phyloP scores from a whole-genome alignment of 179 eudicot genomes.

The Heliamphora pulchella region DNA sequence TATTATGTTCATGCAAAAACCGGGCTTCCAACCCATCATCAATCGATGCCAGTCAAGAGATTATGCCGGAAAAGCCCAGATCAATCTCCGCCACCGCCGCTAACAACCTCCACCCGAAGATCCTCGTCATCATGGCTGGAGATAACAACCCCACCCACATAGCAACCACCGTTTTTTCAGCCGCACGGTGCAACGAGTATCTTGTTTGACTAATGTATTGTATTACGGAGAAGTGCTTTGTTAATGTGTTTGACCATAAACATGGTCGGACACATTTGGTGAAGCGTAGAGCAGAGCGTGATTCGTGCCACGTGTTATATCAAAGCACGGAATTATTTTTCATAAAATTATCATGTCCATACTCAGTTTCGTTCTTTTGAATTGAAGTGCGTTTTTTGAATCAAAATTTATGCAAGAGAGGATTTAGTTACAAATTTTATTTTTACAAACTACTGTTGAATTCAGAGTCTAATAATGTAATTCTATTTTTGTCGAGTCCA shows the following conservation, averaged over 20 bases:
- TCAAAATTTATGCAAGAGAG: too few species aligned
- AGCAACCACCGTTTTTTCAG: conserved; percentile 24
- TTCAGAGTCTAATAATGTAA: too few species aligned
- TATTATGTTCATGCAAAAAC: conserved; percentile 16
- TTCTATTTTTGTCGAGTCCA: too few species aligned
- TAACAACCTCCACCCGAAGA: conserved; percentile 24
- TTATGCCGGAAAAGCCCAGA: background rate
- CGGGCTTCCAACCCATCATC: background rate
- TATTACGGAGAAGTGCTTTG: background rate
- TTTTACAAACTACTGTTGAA: too few species aligned
- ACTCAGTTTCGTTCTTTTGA: too few species aligned
- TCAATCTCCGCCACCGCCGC: background rate
- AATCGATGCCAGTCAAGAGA: background rate
- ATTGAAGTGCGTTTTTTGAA: too few species aligned
- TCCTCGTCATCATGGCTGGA: conserved; percentile 49
- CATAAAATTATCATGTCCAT: too few species aligned
- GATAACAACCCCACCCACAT: conserved; percentile 34
- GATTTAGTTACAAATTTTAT: too few species aligned
- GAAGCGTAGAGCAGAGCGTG: background rate
- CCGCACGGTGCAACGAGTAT: background rate
- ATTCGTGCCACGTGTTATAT: too few species aligned
- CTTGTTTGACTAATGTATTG: background rate
- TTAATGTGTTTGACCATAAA: too few species aligned
- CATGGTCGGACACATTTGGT: background rate
- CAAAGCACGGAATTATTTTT: too few species aligned